These are phyloP conservation scores for Petrea volubilis DNA, from an alignment of 257 asterid genomes.

Conservation along the genomic window DNA sequence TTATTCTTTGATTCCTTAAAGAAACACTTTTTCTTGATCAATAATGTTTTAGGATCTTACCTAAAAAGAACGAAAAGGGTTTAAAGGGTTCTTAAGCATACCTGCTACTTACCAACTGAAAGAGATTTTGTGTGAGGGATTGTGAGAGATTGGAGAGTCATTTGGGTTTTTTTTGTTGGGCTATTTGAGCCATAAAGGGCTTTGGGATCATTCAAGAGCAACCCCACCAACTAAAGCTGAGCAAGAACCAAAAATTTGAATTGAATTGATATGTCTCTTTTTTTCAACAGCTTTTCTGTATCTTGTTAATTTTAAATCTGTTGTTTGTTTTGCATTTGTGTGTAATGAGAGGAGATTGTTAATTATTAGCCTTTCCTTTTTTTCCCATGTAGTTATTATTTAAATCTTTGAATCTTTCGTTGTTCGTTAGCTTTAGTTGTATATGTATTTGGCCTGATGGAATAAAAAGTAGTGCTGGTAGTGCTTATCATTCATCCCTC, in stretches of 20 bases:
- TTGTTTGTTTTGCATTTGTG: constrained; percentile 25
- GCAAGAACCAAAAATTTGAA: neutral
- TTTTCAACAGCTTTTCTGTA: no score
- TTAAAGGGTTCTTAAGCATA: no score
- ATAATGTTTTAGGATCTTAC: no score
- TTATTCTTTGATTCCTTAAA: no score
- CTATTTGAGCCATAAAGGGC: constrained; percentile 82
- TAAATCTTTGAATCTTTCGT: neutral
- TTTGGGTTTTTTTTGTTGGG: no score
- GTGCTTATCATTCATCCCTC: constrained; percentile 11
- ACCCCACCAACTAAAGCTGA: constrained; percentile 56
- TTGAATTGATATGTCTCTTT: constrained; percentile 19
- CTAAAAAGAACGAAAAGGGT: no score
- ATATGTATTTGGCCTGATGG: constrained; percentile 21
- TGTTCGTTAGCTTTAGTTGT: neutral
- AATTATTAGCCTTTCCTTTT: neutral
- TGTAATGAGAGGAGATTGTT: constrained; percentile 35
- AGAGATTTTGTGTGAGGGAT: no score
- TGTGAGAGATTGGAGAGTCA: no score
- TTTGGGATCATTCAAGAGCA: constrained; percentile 94
- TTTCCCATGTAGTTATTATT: neutral
- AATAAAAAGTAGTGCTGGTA: constrained; percentile 1
- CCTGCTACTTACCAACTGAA: no score
- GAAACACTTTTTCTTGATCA: no score
- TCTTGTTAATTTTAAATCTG: constrained; percentile 24